Evolutionary conservation across 2,329 filamentous ascomycete species (phyloP), one percentile per base, ranked within the genome.

Genomic region (Dactylellina parvicollis): DNA sequence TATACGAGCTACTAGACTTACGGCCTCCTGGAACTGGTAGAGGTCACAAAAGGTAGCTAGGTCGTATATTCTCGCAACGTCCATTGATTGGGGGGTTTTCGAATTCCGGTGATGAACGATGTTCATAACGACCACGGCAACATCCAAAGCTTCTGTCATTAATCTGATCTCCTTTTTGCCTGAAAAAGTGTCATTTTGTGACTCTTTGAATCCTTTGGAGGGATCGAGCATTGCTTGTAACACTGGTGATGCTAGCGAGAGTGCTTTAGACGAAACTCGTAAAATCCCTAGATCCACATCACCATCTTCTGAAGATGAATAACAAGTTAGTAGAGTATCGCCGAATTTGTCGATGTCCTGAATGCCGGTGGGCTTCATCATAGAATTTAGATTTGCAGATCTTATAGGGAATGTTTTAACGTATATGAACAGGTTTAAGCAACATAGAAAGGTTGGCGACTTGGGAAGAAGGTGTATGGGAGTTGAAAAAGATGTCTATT

Each of bases 211-310:
- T 2, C 10, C 5, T 22, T 55, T 22, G 5, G 16, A 9, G 12
- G 32, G 30, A 24, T 36, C 32, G 1, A 55, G 18, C 50, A 55
- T 55, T 14, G 20, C 50, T 36, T 55, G n/a, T 10, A 55, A 14
- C 8, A 50, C 32, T 24, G 50, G 50, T 5, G 50, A 55, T 3
- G 18, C 50, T 10, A 55, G 30, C n/a, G 50, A 55, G 5, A 55
- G 50, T 14, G 12, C 50, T 36, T 36, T 40, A 9, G 50, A 55
- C 4, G 50, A 55, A 2, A 55, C 2, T 1, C 50, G 18, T 36
- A 55, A 14, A 32, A 18, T 50, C 16, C 24, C 46, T 50, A 50
- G 46, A 16, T 5, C 26, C 16, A 26, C 46, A 24, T 26, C 44
- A 12, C 20, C 22, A 9, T 1, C 16, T 22, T 47, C 22, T 18